Base-by-base conservation (phyloP, 495 filamentous ascomycete species). In the Pseudevernia furfuracea region DNA sequence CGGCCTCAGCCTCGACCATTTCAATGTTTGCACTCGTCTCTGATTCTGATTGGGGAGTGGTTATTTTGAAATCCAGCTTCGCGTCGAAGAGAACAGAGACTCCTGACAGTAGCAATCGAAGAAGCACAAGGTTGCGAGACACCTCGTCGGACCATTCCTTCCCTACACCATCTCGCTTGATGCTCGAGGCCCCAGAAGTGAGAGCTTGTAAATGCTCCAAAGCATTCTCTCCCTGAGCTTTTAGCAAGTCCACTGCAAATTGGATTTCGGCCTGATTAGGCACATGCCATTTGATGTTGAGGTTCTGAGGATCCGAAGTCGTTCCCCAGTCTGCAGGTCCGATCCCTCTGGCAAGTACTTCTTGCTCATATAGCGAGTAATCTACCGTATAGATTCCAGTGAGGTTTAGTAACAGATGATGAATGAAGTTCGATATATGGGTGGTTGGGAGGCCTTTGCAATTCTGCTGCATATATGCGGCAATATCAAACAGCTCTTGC, bases 71-170 rank as follows among this genome's bases (percentile, higher is more conserved):
- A 11, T 88, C 87, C 25, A 85, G 80, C 64, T 87, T 84, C 5
- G 90, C 81, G 65, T 97, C 91, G 68, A 97, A 97, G 11, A 99
- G 80, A 2, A 89, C 84, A 12, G 92, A 89, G 14, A 96, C 83
- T 46, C 94, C 94, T 17, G 92, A 95, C 59, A 96, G 81, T 36
- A 95, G 81, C 41, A 99, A 81, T 63, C 92, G 82, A 23, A 97
- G 77, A 57, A 96, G 87, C 4, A 91, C 87, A 56, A 99, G 75
- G 73, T 95, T 95, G 63, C 94, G 79, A 6, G 91, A 90, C 38
- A 97, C 87, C 74, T 97, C 95, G 75, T 99, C 94, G 0, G 92
- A 96, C 94, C 94, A 99, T 68, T 95, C 92, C 74, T 97, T 97
- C 60, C 93, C 94, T 71, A 89, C 95, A 52, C 94, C 94, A 69